Evolutionary conservation across 768 basidiomycete species (phyloP).

Genomic region (Lactarius tabidus): DNA sequence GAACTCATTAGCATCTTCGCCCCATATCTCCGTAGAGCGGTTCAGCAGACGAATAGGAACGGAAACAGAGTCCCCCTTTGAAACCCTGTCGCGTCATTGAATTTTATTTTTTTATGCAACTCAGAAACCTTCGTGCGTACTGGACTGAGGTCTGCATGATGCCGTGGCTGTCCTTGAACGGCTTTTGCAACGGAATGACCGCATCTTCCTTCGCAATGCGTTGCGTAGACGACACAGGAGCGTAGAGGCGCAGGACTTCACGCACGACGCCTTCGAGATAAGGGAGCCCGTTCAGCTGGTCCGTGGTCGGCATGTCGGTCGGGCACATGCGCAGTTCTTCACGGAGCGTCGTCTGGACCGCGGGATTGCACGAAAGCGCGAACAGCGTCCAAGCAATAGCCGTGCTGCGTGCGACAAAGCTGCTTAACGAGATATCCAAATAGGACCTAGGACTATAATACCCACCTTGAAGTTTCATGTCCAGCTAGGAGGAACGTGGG

Average conservation of each 20-base stretch:
- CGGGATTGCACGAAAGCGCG: slow-evolving; percentile 31
- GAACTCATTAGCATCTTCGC: slow-evolving; percentile 34
- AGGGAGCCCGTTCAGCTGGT: slow-evolving; percentile 32
- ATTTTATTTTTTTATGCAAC: background rate
- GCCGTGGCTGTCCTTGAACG: slow-evolving; percentile 26
- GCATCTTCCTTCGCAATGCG: slow-evolving; percentile 31
- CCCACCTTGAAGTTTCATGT: slow-evolving; percentile 29
- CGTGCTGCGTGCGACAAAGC: slow-evolving; percentile 15
- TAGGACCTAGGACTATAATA: background rate
- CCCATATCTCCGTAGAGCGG: slow-evolving; percentile 32
- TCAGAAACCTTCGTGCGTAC: slow-evolving; percentile 17
- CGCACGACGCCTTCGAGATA: slow-evolving; percentile 35
- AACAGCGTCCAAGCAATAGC: slow-evolving; percentile 37
- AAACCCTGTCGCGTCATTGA: slow-evolving; percentile 5
- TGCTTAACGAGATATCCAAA: background rate
- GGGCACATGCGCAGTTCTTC: slow-evolving; percentile 31
- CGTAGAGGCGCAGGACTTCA: slow-evolving; percentile 31
- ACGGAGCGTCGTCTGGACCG: slow-evolving; percentile 34
- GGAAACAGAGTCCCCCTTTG: slow-evolving; percentile 24
- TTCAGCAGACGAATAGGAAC: slow-evolving; percentile 31
- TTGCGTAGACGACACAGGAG: slow-evolving; percentile 28
- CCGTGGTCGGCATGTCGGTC: slow-evolving; percentile 29
- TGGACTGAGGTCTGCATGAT: slow-evolving; percentile 10
- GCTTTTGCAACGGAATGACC: slow-evolving; percentile 31
- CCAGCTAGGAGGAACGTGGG: slow-evolving; percentile 34